Percentiles rank a stretch among this genome's conserved stretches.
phyloP scores from a whole-genome alignment of 805 yeast species.

The Candida easanensis region DNA sequence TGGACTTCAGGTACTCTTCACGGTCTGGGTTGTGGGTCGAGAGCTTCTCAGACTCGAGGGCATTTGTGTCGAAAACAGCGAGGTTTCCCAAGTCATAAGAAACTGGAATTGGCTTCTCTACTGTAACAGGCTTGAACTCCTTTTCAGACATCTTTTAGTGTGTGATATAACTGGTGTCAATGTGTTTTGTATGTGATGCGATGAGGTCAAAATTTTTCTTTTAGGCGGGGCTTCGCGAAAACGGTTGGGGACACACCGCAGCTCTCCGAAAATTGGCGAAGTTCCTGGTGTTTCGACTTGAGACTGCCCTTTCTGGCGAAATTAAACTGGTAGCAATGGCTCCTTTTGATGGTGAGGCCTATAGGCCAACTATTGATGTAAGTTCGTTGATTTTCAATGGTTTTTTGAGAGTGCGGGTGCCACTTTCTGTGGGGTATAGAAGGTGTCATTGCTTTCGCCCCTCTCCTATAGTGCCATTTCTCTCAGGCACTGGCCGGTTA shows the following conservation, averaged over 20 bases:
- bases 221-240: neutral
- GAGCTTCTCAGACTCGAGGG: slow-evolving; percentile 63
- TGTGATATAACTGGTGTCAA: neutral
- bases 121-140: slow-evolving; percentile 66
- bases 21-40: slow-evolving; percentile 49
- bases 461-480: too few relatives aligned
- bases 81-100: slow-evolving; percentile 87
- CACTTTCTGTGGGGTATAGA: too few relatives aligned
- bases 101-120: slow-evolving; percentile 88
- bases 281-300: neutral
- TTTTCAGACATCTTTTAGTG: slow-evolving; percentile 8
- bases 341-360: slow-evolving; percentile 24
- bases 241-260: neutral
- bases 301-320: neutral
- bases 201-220: slow-evolving; percentile 13
- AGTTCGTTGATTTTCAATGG: too few relatives aligned
- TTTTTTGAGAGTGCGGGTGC: too few relatives aligned
- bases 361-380: slow-evolving; percentile 64
- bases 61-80: slow-evolving; percentile 87
- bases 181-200: neutral
- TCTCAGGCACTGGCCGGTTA: too few relatives aligned
- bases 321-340: slow-evolving; percentile 8
- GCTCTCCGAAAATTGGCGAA: neutral
- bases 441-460: too few relatives aligned
- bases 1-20: slow-evolving; percentile 60